Evolutionary conservation across 2,329 filamentous ascomycete genomes (phyloP).

Genomic region (Aureobasidium sp.): DNA sequence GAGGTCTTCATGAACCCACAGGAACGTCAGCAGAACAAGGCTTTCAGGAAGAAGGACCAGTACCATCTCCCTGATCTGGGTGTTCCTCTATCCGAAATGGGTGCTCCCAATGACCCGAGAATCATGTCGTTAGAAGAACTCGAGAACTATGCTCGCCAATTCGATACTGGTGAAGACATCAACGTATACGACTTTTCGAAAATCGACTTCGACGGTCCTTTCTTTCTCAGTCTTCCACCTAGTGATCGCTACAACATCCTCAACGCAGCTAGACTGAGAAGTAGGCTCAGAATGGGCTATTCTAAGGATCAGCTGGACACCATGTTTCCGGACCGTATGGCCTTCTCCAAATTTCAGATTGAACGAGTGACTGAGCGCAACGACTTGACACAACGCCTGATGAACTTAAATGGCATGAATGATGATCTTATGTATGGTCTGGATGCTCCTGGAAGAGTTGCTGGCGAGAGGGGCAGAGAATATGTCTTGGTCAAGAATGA

Average conservation of each 20-base stretch:
- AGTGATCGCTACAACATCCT: slow-evolving; percentile 95
- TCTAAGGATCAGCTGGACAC: slow-evolving; percentile 91
- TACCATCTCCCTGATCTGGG: slow-evolving; percentile 90
- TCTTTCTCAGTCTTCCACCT: slow-evolving; percentile 84
- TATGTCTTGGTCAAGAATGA: slow-evolving; percentile 97
- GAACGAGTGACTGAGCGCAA: slow-evolving; percentile 89
- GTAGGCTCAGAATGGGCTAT: slow-evolving; percentile 85
- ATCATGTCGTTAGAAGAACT: slow-evolving; percentile 95
- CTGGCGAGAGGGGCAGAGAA: slow-evolving; percentile 80
- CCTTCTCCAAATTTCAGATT: slow-evolving; percentile 92
- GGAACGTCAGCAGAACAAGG: slow-evolving; percentile 64
- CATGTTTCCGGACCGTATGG: slow-evolving; percentile 98
- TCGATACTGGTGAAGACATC: slow-evolving; percentile 86
- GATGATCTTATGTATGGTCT: slow-evolving; percentile 60
- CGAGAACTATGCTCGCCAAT: slow-evolving; percentile 87
- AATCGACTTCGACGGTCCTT: slow-evolving; percentile 94
- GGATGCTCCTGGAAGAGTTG: slow-evolving; percentile 57
- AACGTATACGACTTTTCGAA: slow-evolving; percentile 88
- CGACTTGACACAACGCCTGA: slow-evolving; percentile 85
- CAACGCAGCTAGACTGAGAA: slow-evolving; percentile 83
- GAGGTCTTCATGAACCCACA: slow-evolving; percentile 72
- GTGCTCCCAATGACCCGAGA: slow-evolving; percentile 79
- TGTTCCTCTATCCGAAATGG: slow-evolving; percentile 72
- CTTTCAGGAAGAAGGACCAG: slow-evolving; percentile 84
- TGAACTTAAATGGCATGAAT: slow-evolving; percentile 89